Base-by-base conservation (phyloP, 164 flowering plant species). In the Vitis rupestris region DNA sequence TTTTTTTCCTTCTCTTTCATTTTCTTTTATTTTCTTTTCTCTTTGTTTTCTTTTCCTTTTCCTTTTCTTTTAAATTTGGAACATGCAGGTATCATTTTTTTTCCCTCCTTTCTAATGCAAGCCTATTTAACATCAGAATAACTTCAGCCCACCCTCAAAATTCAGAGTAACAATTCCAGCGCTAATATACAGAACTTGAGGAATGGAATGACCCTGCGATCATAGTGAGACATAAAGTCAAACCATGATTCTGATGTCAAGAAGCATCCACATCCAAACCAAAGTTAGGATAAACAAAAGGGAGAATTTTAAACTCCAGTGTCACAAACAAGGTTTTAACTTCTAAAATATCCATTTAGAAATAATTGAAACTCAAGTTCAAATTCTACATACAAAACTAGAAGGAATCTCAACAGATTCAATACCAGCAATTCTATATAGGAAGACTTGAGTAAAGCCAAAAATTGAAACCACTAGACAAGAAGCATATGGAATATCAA, bases 151-250 rank as follows among this genome's bases (percentile, higher is more conserved):
- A 51, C 17, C 63, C 68, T 53, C 57, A 61, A 70, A 60, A 67
- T 37, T 67, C 55, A 68, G 23, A 55, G 57, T 61, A 67, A 61
- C 37, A 57, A 70, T 68, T 70, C 74, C 81, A 65, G 75, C 59
- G 56, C 68, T 62, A 69, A 75, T 59, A 71, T 62, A 70, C 71
- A 61, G 54, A 70, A 70, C 76, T 67, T 63, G 74, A 63, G 67
- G 73, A 62, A 71, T 50, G 68, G 58, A 59, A 78, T 54, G 60
- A 70, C 73, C 84, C 86, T 79, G 81, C 84, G 79, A 83, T 66
- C 76, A 76, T 76, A 78, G 81, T 71, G 54, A 74, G 74, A 76
- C 72, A 76, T 58, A 51, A 65, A 72, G 77, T 81, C 80, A 78
- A 83, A 72, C 77, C 75, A 71, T 71, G 71, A 71, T 63, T 70